Percentiles rank a stretch among this genome's conserved stretches.
phyloP scores from a whole-genome alignment of 768 basidiomycete species.

The Filobasidium floriforme region DNA sequence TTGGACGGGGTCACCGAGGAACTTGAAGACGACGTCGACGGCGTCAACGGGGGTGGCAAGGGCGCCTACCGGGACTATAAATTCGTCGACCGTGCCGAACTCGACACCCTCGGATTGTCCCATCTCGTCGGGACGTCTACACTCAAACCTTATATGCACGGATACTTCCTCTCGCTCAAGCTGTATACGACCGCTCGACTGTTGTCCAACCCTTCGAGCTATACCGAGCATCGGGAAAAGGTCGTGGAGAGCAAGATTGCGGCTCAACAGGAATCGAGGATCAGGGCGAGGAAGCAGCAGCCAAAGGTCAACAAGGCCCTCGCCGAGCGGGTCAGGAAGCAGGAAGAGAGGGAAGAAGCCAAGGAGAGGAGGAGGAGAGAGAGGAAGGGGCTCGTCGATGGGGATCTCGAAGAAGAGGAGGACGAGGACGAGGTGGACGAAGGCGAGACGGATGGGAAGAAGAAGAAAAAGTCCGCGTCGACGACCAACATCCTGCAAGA shows the following conservation, averaged over 20 bases:
- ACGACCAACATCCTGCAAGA: constrained; percentile 51
- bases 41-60: constrained; percentile 46
- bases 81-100: constrained; percentile 80
- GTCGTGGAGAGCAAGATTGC: constrained; percentile 81
- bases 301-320: constrained; percentile 77
- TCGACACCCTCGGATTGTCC: constrained; percentile 84
- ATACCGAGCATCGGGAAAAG: constrained; percentile 86
- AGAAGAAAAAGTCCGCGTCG: constrained; percentile 5
- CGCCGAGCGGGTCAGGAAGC: constrained; percentile 68
- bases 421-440: constrained; percentile 49
- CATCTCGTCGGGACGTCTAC: constrained; percentile 89
- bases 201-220: constrained; percentile 92
- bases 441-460: constrained; percentile 44
- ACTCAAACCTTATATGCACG: constrained; percentile 99
- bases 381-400: constrained; percentile 44
- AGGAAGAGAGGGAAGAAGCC: constrained; percentile 52
- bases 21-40: constrained; percentile 74
- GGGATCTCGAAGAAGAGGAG: constrained; percentile 50
- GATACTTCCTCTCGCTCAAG: constrained; percentile 92
- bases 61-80: constrained; percentile 91
- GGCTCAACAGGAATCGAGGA: constrained; percentile 84
- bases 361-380: constrained; percentile 46
- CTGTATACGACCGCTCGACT: constrained; percentile 91
- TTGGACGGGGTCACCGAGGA: constrained; percentile 98
- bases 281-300: constrained; percentile 67